Conservation (phyloP, 208 protist genomes). For the Acanthamoeba healyi region DNA sequence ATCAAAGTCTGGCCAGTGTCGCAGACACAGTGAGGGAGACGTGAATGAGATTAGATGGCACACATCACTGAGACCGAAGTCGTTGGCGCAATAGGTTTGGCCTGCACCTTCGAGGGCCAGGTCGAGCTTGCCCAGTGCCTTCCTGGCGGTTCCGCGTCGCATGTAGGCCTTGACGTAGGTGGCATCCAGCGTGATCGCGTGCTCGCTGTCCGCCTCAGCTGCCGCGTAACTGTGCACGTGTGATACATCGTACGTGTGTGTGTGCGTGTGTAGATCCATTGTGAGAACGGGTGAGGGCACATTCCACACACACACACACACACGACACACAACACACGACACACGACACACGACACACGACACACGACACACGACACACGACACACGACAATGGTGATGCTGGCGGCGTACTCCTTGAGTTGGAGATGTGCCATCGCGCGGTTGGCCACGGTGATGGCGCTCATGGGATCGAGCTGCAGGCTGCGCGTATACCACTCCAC, state of each 20-base stretch:
- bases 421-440: slow-evolving; percentile 75
- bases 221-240: neutral
- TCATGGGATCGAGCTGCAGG: slow-evolving; percentile 62
- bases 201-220: slow-evolving; percentile 40
- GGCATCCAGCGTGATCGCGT: neutral
- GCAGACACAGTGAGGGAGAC: neutral
- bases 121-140: slow-evolving; percentile 64
- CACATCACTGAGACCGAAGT: too few relatives aligned
- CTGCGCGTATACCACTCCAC: slow-evolving; percentile 62
- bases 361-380: too few relatives aligned
- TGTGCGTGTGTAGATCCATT: too few relatives aligned
- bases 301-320: too few relatives aligned
- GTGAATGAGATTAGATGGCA: too few relatives aligned
- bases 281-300: too few relatives aligned
- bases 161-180: slow-evolving; percentile 76
- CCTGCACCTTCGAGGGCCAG: slow-evolving; percentile 67
- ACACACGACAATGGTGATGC: too few relatives aligned
- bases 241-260: too few relatives aligned
- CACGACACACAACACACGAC: too few relatives aligned
- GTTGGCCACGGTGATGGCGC: slow-evolving; percentile 75
- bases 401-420: slow-evolving; percentile 48
- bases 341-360: too few relatives aligned
- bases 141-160: slow-evolving; percentile 55
- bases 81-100: too few relatives aligned
- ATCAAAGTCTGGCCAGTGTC: slow-evolving; percentile 44